A percentile compares a stretch with the other conserved stretches of the same genome.
Evolutionary conservation across 2,329 filamentous ascomycete species (phyloP).

Genomic region (Phyllosticta citriasiana): DNA sequence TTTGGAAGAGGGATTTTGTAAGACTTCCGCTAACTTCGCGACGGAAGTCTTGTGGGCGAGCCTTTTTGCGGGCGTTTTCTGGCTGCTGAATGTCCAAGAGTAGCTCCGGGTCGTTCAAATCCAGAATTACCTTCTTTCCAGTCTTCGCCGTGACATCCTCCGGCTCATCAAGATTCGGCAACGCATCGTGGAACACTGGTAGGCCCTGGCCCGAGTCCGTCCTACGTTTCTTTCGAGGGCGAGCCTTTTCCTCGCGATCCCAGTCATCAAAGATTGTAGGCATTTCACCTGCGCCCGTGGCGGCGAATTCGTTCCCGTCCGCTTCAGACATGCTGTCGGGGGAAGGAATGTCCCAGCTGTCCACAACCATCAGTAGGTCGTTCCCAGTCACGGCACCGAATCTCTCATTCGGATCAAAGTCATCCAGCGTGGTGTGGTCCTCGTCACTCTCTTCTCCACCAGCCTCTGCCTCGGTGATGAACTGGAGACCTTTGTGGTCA

Average conservation of each 20-base stretch:
- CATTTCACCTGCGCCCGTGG: slow-evolving; percentile 14
- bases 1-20: slow-evolving; percentile 61
- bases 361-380: slow-evolving; percentile 76
- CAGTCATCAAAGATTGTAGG: slow-evolving; percentile 23
- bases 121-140: slow-evolving; percentile 69
- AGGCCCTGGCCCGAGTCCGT: slow-evolving; percentile 19
- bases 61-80: slow-evolving; percentile 52
- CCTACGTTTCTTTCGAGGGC: slow-evolving; percentile 58
- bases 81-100: slow-evolving; percentile 69
- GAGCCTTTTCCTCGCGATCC: slow-evolving; percentile 19
- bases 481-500: slow-evolving; percentile 48
- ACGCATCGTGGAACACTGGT: slow-evolving; percentile 31
- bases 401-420: slow-evolving; percentile 50
- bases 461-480: slow-evolving; percentile 31
- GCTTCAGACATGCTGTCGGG: slow-evolving; percentile 22
- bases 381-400: slow-evolving; percentile 66
- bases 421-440: slow-evolving; percentile 40
- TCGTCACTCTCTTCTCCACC: slow-evolving; percentile 34
- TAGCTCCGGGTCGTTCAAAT: slow-evolving; percentile 80
- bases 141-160: slow-evolving; percentile 61
- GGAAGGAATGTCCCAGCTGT: slow-evolving; percentile 65
- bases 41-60: slow-evolving; percentile 46
- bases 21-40: slow-evolving; percentile 60
- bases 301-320: slow-evolving; percentile 22
- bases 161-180: slow-evolving; percentile 72